Base-by-base conservation (phyloP, 2,329 filamentous ascomycete genomes). In the Hypoxylon sp. region DNA sequence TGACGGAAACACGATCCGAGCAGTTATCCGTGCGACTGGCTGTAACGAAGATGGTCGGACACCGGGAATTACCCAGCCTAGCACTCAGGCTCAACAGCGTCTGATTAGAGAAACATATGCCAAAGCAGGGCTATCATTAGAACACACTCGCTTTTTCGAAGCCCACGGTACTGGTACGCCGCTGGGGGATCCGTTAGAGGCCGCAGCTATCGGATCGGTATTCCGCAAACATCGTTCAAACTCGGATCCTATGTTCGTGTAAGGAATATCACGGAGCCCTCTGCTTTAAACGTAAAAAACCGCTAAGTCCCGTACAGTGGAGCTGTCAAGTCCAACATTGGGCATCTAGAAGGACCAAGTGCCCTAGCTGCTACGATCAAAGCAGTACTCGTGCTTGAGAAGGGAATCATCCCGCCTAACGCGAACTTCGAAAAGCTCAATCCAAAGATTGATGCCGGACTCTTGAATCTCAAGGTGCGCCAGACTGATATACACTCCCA, bases 11-110 rank as follows among this genome's bases (percentile, higher is more conserved):
- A 66, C 65, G 0, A 76, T 79, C 23, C 67, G 71, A 10, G 73
- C 73, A 10, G 63, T 79, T 9, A 75, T 81, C 29, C 70, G 75
- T 0, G 72, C 72, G 2, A 76, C 71, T 0, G 70, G 65, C 0
- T 58, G 73, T 10, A 79, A 79, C 55, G 67, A 73, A 35, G 79
- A 83, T 58, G 80, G 81, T 3, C 69, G 62, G 15, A 70, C 79
- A 67, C 9, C 69, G 3, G 79, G 79, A 1, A 77, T 83, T 26
- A 82, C 79, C 0, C 73, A 79, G 45, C 82, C 82, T 0, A 79
- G 66, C 37, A 50, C 47, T 0, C 52, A 66, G 1, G 73, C 76
- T 0, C 79, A 81, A 57, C 67, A 63, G 8, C 35, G 26, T 0
- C 48, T 76, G 2, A 77, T 77, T 20, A 49, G 65, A 40, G 55